Evolutionary conservation across 129 eudicot genomes (phyloP), one percentile per base, ranked within the genome.

Genomic region (sunflower (Helianthus annuus)): DNA sequence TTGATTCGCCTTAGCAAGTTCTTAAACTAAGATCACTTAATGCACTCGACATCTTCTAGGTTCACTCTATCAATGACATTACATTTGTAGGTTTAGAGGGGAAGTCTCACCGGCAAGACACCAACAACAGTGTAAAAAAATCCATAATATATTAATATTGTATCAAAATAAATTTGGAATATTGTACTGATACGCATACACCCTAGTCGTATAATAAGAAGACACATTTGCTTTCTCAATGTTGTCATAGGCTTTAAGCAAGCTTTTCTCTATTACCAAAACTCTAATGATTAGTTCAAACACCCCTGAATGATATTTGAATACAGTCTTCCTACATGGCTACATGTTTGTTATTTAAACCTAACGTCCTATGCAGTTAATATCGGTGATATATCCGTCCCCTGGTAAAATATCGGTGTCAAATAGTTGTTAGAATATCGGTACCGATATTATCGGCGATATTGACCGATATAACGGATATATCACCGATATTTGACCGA

Each of bases 221-320:
- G 15, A 58, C 10, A 58, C 58, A 7, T 22, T 2, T 52, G 62
- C 42, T 57, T 54, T 39, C 29, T 34, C 55, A 46, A 11, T 59
- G 40, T 32, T 32, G 17, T 59, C 5, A 29, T 2, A 27, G 44
- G 13, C 32, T 56, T 55, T 0, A 22, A 56, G 14, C 32, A 32
- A 34, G 6, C 44, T 27, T 48, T 48, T 48, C 15, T 10, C 22
- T 60, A 15, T 46, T 48, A 16, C 60, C 45, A 59, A 40, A 14
- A 59, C 57, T 72, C 68, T 44, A 59, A 58, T 39, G n/a, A 58
- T 44, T 46, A 66, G 63, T 42, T 27, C 48, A 45, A 72, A 29
- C 76, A 59, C 48, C 60, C 76, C 56, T 10, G 0, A 67, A 48
- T 27, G 27, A 27, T 15, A 17, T 13, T 49, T 49, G 32, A 67